These are phyloP conservation scores for Papilionanthe hybrid DNA, from an alignment of 116 monocot genomes.

Conservation along the genomic window DNA sequence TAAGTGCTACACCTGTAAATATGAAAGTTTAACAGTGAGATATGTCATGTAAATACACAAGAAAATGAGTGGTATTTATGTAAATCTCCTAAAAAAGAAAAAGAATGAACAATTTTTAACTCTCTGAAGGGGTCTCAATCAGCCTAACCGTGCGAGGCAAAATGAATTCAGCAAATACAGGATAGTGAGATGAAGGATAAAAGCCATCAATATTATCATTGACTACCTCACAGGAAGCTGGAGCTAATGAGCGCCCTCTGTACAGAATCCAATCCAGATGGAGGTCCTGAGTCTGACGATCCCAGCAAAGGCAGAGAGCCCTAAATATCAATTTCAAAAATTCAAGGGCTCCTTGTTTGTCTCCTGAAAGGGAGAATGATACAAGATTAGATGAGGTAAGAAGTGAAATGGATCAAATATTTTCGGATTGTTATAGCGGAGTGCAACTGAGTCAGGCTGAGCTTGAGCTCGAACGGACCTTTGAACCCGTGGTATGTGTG, in stretches of 20 bases:
- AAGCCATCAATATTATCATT: slow-evolving; percentile 85
- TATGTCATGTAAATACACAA: too few relatives aligned
- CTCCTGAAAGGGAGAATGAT: slow-evolving; percentile 39
- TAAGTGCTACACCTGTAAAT: too few relatives aligned
- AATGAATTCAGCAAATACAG: slow-evolving; percentile 81
- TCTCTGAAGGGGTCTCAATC: slow-evolving; percentile 33
- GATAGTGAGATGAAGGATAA: slow-evolving; percentile 96
- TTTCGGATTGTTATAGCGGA: too few relatives aligned
- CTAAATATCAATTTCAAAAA: slow-evolving; percentile 82
- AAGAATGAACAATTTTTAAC: neutral
- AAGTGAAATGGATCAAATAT: too few relatives aligned
- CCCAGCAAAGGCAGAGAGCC: slow-evolving; percentile 97
- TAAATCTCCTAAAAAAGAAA: neutral
- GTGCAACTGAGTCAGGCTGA: neutral
- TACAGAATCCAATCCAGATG: slow-evolving; percentile 95
- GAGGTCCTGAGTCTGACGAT: slow-evolving; percentile 93
- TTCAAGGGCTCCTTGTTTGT: slow-evolving; percentile 75
- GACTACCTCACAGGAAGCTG: slow-evolving; percentile 87
- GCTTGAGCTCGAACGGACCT: slow-evolving; percentile 29
- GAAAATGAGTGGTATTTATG: neutral
- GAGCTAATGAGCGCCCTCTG: slow-evolving; percentile 68
- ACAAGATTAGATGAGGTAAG: too few relatives aligned
- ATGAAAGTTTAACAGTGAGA: too few relatives aligned
- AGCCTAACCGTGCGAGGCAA: slow-evolving; percentile 75
- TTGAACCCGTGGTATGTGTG: slow-evolving; percentile 96